Percentiles rank a stretch among this genome's conserved stretches.
Conservation (phyloP, 257 asterid genomes). For the Knoxia roxburghii region DNA sequence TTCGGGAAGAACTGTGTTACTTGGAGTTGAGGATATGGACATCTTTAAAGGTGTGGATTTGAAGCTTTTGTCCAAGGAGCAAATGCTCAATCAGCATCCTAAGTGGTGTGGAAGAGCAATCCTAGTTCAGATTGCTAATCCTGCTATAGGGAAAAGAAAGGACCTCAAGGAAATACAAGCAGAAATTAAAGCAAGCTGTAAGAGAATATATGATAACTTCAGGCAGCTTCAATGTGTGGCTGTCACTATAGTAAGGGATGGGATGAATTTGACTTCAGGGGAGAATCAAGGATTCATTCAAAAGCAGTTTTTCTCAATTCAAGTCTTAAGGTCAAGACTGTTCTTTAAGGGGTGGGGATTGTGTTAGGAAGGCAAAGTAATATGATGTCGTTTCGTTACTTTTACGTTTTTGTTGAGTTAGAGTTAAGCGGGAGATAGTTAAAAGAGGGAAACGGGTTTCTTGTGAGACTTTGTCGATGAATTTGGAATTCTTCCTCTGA, state of each 20-base stretch:
- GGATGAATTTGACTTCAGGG: conserved; percentile 52
- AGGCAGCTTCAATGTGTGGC: conserved; percentile 44
- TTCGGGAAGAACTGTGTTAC: conserved; percentile 38
- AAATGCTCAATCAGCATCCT: conserved; percentile 39
- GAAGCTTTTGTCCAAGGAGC: conserved; percentile 44
- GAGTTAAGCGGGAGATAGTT: no score
- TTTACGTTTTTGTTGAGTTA: no score
- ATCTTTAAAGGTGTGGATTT: conserved; percentile 48
- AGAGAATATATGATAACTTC: conserved; percentile 35
- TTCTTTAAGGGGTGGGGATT: no score
- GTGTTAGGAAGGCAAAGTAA: no score
- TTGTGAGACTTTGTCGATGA: no score
- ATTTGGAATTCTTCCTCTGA: no score
- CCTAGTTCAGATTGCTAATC: conserved; percentile 43
- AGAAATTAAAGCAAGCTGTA: conserved; percentile 32
- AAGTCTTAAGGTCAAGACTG: no score
- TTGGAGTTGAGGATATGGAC: conserved; percentile 52
- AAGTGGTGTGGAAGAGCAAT: conserved; percentile 46
- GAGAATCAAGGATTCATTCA: no score
- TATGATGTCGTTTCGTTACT: no score
- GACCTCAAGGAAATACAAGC: conserved; percentile 44
- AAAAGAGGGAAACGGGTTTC: no score
- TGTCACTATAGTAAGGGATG: conserved; percentile 51
- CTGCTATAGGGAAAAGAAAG: conserved; percentile 43
- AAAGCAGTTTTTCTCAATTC: no score